A percentile compares a stretch with the other conserved stretches of the same genome.
These are phyloP conservation scores for Adiantum capillusveneris DNA, from an alignment of 75 land plant genomes.

Conservation along the genomic window DNA sequence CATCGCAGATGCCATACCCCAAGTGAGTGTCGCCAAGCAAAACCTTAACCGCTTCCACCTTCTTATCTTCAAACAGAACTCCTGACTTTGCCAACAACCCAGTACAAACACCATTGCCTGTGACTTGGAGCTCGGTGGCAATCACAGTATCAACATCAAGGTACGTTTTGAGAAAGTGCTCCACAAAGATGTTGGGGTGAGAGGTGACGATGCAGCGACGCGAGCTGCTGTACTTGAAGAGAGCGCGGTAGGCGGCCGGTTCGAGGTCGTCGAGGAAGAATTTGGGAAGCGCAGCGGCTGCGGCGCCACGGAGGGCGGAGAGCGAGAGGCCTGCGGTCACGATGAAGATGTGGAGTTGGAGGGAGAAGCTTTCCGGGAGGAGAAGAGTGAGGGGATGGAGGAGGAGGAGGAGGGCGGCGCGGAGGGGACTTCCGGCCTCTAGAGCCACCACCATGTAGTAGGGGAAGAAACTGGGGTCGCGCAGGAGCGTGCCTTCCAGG, in stretches of 20 bases:
- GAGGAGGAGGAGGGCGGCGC: constrained; percentile 17
- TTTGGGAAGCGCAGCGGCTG: constrained; percentile 51
- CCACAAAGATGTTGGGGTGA: constrained; percentile 45
- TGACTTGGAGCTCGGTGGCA: constrained; percentile 46
- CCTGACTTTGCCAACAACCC: constrained; percentile 69
- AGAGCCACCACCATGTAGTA: constrained; percentile 27
- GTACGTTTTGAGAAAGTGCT: constrained; percentile 42
- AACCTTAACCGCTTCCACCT: constrained; percentile 39
- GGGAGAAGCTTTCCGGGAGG: constrained; percentile 31
- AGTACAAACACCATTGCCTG: constrained; percentile 57
- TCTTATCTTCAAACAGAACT: constrained; percentile 60
- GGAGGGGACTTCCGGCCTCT: constrained; percentile 26
- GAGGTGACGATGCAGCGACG: constrained; percentile 29
- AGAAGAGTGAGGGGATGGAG: constrained; percentile 5
- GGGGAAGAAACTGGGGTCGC: constrained; percentile 31
- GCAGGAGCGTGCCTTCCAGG: constrained; percentile 80
- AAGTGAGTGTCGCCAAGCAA: constrained; percentile 22
- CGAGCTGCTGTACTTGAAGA: constrained; percentile 11
- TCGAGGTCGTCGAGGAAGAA: constrained; percentile 68
- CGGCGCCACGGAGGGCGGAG: constrained; percentile 13
- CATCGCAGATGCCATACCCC: constrained; percentile 47
- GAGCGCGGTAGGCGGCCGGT: constrained; percentile 20
- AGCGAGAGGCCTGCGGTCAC: constrained; percentile 39
- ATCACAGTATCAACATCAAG: constrained; percentile 38
- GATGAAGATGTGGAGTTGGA: constrained; percentile 12